Evolutionary conservation across 1,284 basidiomycete genomes (phyloP).

Genomic region (Cutaneotrichosporon cavernicola): DNA sequence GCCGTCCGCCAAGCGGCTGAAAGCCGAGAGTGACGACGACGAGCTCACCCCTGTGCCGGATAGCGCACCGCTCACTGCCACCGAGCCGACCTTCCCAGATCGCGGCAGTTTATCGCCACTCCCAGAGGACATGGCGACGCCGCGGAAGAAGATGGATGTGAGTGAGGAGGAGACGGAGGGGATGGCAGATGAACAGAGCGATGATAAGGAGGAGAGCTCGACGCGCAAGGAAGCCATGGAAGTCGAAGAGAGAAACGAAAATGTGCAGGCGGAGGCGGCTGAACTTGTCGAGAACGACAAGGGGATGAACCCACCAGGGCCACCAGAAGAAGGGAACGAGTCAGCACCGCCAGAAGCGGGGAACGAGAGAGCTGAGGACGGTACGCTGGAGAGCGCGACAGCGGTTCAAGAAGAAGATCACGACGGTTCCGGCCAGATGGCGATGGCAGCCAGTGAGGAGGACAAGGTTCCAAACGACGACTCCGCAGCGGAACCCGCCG

Average conservation of each 20-base stretch:
- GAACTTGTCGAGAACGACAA: background rate
- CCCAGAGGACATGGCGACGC: conserved; percentile 1
- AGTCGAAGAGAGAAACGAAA: background rate
- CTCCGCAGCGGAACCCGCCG: background rate
- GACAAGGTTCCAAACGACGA: background rate
- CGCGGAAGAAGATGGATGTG: background rate
- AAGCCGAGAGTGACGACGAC: conserved; percentile 39
- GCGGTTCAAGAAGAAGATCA: background rate
- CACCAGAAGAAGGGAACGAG: background rate
- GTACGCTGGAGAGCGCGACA: too few relatives aligned
- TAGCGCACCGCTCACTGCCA: conserved; percentile 1
- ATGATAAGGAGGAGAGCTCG: background rate
- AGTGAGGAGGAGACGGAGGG: background rate
- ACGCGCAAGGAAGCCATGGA: background rate
- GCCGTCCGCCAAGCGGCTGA: conserved; percentile 17
- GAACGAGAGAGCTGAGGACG: background rate
- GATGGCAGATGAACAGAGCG: background rate
- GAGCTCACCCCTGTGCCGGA: conserved; percentile 22
- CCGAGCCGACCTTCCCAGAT: background rate
- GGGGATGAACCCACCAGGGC: too few relatives aligned
- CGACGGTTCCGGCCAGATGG: background rate
- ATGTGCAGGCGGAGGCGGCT: background rate
- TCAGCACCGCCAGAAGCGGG: background rate
- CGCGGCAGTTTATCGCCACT: conserved; percentile 5
- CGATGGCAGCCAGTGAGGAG: background rate